These are phyloP conservation scores for Chloris gayana DNA, from an alignment of 176 grass and related monocot species.

Conservation along the genomic window DNA sequence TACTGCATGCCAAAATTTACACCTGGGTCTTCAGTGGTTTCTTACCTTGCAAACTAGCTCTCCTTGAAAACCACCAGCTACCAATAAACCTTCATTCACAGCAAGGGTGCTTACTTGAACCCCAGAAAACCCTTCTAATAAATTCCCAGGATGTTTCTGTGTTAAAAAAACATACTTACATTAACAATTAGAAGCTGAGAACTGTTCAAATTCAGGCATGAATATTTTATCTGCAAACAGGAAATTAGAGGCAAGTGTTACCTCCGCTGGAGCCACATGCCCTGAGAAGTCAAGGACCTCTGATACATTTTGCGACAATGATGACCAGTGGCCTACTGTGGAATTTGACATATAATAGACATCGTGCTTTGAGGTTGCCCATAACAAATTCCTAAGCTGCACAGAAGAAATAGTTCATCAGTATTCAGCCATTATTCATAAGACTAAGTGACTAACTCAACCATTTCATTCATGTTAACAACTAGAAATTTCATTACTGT, in stretches of 20 bases:
- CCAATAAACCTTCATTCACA: constrained; percentile 78
- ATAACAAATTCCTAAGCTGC: constrained; percentile 92
- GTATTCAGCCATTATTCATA: constrained; percentile 11
- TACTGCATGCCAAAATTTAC: constrained; percentile 6
- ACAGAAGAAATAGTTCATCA: constrained; percentile 40
- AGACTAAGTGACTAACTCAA: neutral
- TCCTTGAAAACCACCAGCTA: constrained; percentile 94
- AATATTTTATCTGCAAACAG: constrained; percentile 16
- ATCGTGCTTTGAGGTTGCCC: constrained; percentile 96
- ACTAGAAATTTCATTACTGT: neutral
- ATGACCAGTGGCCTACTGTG: constrained; percentile 86
- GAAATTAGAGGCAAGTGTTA: constrained; percentile 35
- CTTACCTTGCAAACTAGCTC: constrained; percentile 91
- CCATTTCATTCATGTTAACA: neutral
- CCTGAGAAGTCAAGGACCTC: constrained; percentile 78
- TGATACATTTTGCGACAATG: constrained; percentile 54
- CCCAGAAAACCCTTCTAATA: constrained; percentile 75
- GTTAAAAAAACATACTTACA: constrained; percentile 14
- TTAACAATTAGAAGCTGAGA: neutral
- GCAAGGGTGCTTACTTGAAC: constrained; percentile 91
- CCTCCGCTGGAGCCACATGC: constrained; percentile 82
- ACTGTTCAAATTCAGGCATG: neutral
- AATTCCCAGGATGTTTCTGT: constrained; percentile 81
- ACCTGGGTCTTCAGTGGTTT: neutral
- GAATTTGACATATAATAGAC: constrained; percentile 90